Evolutionary conservation across 75 land plant genomes (phyloP), one percentile per base, ranked within the genome.

Genomic region (Pinus albicaulis): DNA sequence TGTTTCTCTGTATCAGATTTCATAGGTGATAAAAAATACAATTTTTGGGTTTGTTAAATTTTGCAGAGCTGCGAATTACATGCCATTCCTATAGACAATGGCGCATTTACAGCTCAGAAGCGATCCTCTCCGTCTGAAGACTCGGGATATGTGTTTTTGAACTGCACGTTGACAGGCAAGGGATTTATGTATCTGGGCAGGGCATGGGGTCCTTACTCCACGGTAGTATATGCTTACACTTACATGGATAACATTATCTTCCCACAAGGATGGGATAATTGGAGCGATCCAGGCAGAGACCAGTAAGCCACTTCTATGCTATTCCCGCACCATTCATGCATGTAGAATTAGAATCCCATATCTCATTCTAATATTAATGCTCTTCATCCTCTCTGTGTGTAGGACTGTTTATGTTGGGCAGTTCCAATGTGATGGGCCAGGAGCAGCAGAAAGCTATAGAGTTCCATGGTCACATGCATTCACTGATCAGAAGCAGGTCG

Each of bases 131-230:
- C 78, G 15, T 7, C 34, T 52, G 92, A 89, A 77, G 71, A 89
- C 78, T 88, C 92, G 0, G 95, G 92, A 38, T 92, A 84, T 73
- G 84, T 90, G 1, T 92, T 92, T 53, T 77, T 82, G 4, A 74
- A 82, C 55, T 82, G 92, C 75, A 76, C 56, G 38, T 72, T 92
- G 1, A 86, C 87, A 19, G 92, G 95, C 19, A 76, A 82, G 2
- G 92, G 92, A 0, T 34, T 38, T 0, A 56, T 86, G 24, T 79
- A 74, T 66, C 56, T 38, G 0, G 41, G 41, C 5, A 38, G 41
- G 7, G 90, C 95, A 23, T 90, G 92, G 95, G 92, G 90, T 22
- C 82, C 81, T n/a, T 83, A 75, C 76, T 90, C 95, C 14, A 83
- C 90, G 56, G 90, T 86, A 5, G 85, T 90, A 22, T 92, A 86